Evolutionary conservation across 1,284 basidiomycete species (phyloP), one percentile per base, ranked within the genome.

Genomic region (Cutaneotrichosporon sp.): DNA sequence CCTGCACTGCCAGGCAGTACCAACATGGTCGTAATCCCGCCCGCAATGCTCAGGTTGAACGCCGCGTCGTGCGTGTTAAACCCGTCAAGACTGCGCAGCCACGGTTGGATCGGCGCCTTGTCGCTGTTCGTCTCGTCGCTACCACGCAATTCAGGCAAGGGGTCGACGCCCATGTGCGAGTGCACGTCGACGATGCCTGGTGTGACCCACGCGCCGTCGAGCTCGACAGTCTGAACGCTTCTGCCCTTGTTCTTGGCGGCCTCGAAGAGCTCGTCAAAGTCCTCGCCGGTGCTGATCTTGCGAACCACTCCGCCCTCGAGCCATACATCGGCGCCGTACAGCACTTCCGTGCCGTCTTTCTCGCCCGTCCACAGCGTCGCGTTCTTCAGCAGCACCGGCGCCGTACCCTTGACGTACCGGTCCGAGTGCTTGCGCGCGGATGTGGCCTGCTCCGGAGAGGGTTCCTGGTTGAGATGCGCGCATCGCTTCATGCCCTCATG

Each of bases 331-430:
- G 72, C 70, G 6, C 72, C 88, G 32, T 84, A 79, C 21, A 90
- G 75, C 42, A 90, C 80, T 69, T 89, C 86, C 21, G 84, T 85
- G 3, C 80, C 81, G 58, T 87, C 85, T 40, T 86, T 78, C 53
- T 84, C 85, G 21, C 91, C 91, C 0, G 90, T 92, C 84, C 91
- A 91, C 21, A 96, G 84, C 0, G 86, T 87, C 2, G 87, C 90
- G 76, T 95, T 92, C 74, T 84, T 84, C 70, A 95, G 88, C 70
- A 89, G 82, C 8, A 87, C 87, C 4, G 87, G 81, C 47, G 83
- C 84, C 0, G 88, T 89, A 4, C 87, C 88, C 26, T 66, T 77
- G 60, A 88, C 90, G 70, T 85, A 90, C 49, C 91, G 82, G 73
- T 94, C 91, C 6, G 88, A 91, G 40, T 76, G 57, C 8, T 83